A percentile compares a stretch with the other conserved stretches of the same genome.
These are phyloP conservation scores for Wilcoxina mikolae DNA, from an alignment of 495 filamentous ascomycete species.

Conservation along the genomic window DNA sequence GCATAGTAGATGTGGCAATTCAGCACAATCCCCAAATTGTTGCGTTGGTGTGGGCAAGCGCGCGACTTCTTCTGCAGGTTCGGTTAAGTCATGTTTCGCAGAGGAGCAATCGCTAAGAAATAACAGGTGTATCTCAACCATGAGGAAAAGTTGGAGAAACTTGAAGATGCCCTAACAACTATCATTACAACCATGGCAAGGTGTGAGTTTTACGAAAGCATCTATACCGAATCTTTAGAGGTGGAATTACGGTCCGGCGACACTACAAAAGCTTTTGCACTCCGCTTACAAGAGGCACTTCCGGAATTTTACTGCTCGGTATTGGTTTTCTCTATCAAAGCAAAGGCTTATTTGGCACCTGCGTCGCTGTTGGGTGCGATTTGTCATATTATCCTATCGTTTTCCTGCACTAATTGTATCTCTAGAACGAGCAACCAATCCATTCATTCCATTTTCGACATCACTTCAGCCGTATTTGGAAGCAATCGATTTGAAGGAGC, in stretches of 20 bases:
- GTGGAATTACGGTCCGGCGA: not conserved
- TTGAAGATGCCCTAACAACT: conserved; percentile 7
- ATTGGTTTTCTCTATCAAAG: conserved; percentile 10
- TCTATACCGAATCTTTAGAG: not conserved
- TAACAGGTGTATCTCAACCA: conserved; percentile 14
- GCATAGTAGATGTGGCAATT: conserved; percentile 6
- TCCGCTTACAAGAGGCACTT: conserved; percentile 1
- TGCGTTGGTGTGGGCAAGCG: conserved; percentile 10
- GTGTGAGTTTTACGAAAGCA: conserved; percentile 11
- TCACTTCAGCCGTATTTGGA: not conserved
- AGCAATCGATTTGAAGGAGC: not conserved
- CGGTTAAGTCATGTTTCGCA: not conserved
- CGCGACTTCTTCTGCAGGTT: conserved; percentile 12
- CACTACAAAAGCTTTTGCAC: not conserved
- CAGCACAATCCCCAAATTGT: not conserved
- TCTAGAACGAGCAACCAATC: not conserved
- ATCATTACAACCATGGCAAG: conserved; percentile 11
- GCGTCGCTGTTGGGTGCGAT: not conserved
- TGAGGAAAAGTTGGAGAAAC: conserved; percentile 9
- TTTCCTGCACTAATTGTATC: too few species aligned
- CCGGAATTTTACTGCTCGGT: conserved; percentile 6
- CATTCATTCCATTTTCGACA: not conserved
- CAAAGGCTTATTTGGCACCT: conserved; percentile 6
- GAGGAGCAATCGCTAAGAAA: not conserved
- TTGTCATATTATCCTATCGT: too few species aligned